Base-by-base conservation (phyloP, 2,329 filamentous ascomycete genomes). In the Dactylonectria estremocensis region DNA sequence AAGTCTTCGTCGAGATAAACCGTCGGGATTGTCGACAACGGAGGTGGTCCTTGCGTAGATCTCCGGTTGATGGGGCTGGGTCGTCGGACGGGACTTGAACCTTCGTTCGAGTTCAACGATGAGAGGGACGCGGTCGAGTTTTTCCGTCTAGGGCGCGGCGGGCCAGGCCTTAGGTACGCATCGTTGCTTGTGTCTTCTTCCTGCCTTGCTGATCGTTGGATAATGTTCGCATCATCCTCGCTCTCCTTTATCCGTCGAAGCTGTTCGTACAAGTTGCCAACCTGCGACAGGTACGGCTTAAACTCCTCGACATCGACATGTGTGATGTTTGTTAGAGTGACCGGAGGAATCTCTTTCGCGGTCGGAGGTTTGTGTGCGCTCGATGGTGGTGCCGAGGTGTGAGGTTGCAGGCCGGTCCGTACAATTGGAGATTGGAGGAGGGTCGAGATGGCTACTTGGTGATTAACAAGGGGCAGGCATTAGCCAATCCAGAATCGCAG, bases 1-100 rank as follows among this genome's bases (percentile, higher is more conserved):
- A 99, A 99, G 74, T 95, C 91, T 37, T 97, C 93, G 61, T 98
- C 96, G 74, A 98, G 98, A 78, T 98, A 99, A 11, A 99, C 93
- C 55, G 85, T 89, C 0, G 96, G 96, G 49, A 99, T 97, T 0
- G 95, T 98, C 5, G 95, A 96, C 31, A 99, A 80, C 0, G 95
- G 96, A 1, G 96, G 94, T 1, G 93, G 90, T 0, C 92, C 92
- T 67, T 95, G 92, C 1, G 87, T 81, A 46, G 86, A 86, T 72
- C 91, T 90, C 75, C 89, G 89, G 64, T 82, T 81, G 70, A 85
- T 81, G 7, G 85, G 83, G 69, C 84, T 86, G 28, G 83, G 81
- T 61, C 86, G 81, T 58, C 86, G 81, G 2, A 81, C 74, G 1
- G 83, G 78, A 22, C 80, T 80, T 0, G 84, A 79, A 0, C 81